Evolutionary conservation across 73 alveolate genomes (phyloP), one percentile per base, ranked within the genome.

Genomic region (Paramecium octaurelia): DNA sequence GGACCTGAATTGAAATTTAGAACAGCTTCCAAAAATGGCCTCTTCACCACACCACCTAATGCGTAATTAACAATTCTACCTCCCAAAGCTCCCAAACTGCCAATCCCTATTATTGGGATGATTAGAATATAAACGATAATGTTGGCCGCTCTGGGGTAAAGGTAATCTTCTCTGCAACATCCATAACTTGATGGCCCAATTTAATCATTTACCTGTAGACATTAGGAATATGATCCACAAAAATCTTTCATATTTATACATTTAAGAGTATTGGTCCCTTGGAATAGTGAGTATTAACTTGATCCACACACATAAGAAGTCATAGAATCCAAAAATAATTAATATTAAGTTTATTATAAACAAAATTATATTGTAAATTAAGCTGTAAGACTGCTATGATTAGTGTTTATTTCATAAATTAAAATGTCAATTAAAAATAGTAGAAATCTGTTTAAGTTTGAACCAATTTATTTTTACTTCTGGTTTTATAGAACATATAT

Each of bases 21-120:
- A 34, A 44, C 14, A n/a, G 57, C 44, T 14, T 80, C 91, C 18
- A 80, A 23, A 11, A 80, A 14, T 18, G 91, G 91, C 24, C 91
- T 11, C 46, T 80, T 80, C 1, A 80, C 75, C 5, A 80, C 91
- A 18, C 91, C 91, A 80, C 91, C 91, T 80, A 80, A 42, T 60
- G 48, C 11, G 3, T 2, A 18, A 40, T 23, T n/a, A 1, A 16
- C 5, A 24, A 7, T 44, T 0, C 6, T 1, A 80, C 91, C 91
- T 80, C 91, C 91, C 12, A 80, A 9, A 4, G 57, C 91, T 11
- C 91, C 91, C 11, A 80, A 80, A 20, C 18, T 44, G 2, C 91
- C 91, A 11, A 80, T 43, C 9, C 91, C 91, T 12, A 80, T 80
- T 48, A 48, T 48, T 48, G 60, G 60, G 12, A 48, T 12, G 6